Base-by-base conservation (phyloP, 331 rosid genomes). In the Saraca asoca region DNA sequence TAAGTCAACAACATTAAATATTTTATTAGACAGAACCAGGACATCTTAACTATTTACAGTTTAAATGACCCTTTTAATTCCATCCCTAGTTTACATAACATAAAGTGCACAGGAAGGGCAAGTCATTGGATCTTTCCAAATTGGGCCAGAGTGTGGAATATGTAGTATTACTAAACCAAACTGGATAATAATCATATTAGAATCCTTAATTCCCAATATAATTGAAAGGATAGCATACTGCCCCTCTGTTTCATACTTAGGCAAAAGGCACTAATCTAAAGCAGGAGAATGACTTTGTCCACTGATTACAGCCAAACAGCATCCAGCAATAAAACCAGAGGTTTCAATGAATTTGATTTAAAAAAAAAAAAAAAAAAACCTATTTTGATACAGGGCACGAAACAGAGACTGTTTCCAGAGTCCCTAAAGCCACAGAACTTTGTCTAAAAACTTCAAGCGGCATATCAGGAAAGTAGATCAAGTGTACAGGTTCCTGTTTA, bases 331-430 rank as follows among this genome's bases (percentile, higher is more conserved):
- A 15, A 8, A 66, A 66, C 17, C 43, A 53, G 64, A 66, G 15
- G 38, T 66, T 42, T 43, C 37, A 7, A 53, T 15, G 34, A 63
- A 18, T 51, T 39, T 17, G 49, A n/a, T n/a, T n/a, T n/a, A n/a
- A n/a, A n/a, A n/a, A n/a, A n/a, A n/a, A n/a, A n/a, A n/a, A n/a
- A n/a, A n/a, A 70, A 46, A 42, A 49, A 52, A 42, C 24, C 5
- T 45, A 62, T 44, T 14, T 4, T 17, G 29, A 12, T 7, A 20
- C 14, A 56, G 58, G 46, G 37, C 56, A 76, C 50, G 48, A 38
- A 79, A 64, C 48, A 65, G 19, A 58, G 5, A 59, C 15, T 35
- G 13, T 15, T 75, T 61, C 51, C 61, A 75, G 10, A 55, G 64
- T 49, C 67, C 58, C 15, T 19, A 42, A 56, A 45, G 78, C 31